Evolutionary conservation across 2,329 filamentous ascomycete species (phyloP), one percentile per base, ranked within the genome.

Genomic region (Aureobasidium sp.): DNA sequence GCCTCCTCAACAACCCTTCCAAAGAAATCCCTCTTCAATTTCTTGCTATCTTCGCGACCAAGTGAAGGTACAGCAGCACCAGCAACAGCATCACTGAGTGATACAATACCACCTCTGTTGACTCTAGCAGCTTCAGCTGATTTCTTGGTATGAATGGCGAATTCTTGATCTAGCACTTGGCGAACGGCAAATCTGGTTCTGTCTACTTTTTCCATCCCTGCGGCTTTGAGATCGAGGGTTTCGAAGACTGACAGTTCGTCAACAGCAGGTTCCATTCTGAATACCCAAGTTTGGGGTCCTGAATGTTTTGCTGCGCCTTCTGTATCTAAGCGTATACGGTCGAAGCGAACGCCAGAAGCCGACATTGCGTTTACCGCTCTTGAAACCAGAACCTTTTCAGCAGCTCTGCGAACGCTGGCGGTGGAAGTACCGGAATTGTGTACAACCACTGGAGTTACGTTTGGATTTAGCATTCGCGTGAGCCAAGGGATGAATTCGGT

Each of bases 81-180:
- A 8, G 64, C 54, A 21, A 67, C 67, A 25, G 62, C 50, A 58
- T 64, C 36, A 37, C 65, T 45, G 9, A 66, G 67, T 3, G 66
- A 67, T 7, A 13, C 16, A 21, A 67, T 50, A 62, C 67, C 74
- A 67, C 71, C 76, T 67, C 79, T 83, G 9, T 85, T 84, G 68
- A 89, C 84, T 2, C 89, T 79, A 0, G 85, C 81, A 4, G 84
- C 81, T 63, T 84, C 84, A 54, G 89, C 87, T 13, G 87, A 85
- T 37, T 85, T 78, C 34, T 82, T 77, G 13, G 87, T 82, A 50
- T 90, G 87, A 69, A 88, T 90, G 63, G 84, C 85, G 68, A 93
- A 89, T 73, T 97, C 93, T 72, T 94, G 90, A 69, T 96, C 91
- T 1, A 99, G 81, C 9, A 97, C 92, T 73, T 97, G 93, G 25